Percentiles rank a stretch among this genome's conserved stretches.
Evolutionary conservation across 2,329 filamentous ascomycete species (phyloP).

Genomic region (Aspergillus intermedius): DNA sequence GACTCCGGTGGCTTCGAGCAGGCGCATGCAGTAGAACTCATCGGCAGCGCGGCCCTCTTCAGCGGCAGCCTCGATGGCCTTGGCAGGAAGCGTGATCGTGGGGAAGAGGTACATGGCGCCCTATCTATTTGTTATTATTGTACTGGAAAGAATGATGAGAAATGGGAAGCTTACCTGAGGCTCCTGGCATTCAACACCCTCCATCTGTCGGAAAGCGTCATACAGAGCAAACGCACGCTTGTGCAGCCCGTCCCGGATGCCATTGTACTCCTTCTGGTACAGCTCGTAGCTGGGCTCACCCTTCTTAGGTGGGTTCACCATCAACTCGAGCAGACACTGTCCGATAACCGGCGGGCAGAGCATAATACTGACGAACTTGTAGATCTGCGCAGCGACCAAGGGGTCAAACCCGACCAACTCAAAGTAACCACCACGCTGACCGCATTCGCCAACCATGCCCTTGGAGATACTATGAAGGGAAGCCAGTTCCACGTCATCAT

Average conservation of each 20-base stretch:
- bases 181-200: slow-evolving; percentile 82
- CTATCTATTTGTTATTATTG: slow-evolving; percentile 35
- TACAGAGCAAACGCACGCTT: slow-evolving; percentile 79
- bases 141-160: neutral
- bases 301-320: slow-evolving; percentile 87
- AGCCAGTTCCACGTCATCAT: slow-evolving; percentile 79
- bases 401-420: slow-evolving; percentile 86
- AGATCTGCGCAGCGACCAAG: slow-evolving; percentile 84
- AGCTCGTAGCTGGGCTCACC: slow-evolving; percentile 79
- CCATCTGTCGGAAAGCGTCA: slow-evolving; percentile 87
- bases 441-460: slow-evolving; percentile 98
- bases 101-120: slow-evolving; percentile 99
- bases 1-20: slow-evolving; percentile 90
- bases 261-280: slow-evolving; percentile 78
- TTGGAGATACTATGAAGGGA: slow-evolving; percentile 93
- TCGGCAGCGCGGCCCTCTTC: slow-evolving; percentile 70
- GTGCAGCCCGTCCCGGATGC: slow-evolving; percentile 71
- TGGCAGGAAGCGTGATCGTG: slow-evolving; percentile 71
- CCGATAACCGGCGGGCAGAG: slow-evolving; percentile 92
- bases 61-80: slow-evolving; percentile 69
- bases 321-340: slow-evolving; percentile 93
- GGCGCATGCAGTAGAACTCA: slow-evolving; percentile 86
- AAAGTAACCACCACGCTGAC: slow-evolving; percentile 95
- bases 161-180: slow-evolving; percentile 53
- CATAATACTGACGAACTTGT: slow-evolving; percentile 97